Base-by-base conservation (phyloP, 2,329 filamentous ascomycete genomes). In the Cordyceps cicadae region DNA sequence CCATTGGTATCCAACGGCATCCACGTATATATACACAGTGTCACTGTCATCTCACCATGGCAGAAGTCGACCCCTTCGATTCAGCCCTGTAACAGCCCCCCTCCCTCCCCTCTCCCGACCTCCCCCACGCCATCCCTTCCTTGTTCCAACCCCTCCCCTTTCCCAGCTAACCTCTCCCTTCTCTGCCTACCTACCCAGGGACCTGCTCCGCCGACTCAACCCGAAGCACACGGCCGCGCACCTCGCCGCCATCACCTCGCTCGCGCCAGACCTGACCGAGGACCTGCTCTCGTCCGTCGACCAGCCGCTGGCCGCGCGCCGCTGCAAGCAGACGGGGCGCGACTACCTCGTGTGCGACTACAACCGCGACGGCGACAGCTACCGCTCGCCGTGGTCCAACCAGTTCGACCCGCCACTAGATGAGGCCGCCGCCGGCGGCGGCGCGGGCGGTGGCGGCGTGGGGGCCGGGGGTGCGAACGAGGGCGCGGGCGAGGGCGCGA, bases 301-400 rank as follows among this genome's bases (percentile, higher is more conserved):
- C 76, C 93, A 97, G 75, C 94, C 94, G 26, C 87, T 99, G 61
- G 87, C 89, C 62, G 84, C 95, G 64, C 87, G 88, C 68, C 88
- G 90, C 66, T 97, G 94, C 81, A 85, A 86, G 68, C 89, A 92
- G 76, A 89, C 90, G 37, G 91, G 92, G 68, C 89, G 93, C 67
- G 94, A 97, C 77, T 99, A 96, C 79, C 86, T 99, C 56, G 89
- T 97, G 70, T 99, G 94, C 81, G 94, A 99, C 83, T 99, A 99
- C 83, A 99, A 99, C 82, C 92, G 94, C 66, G 94, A 99, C 76
- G 94, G 94, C 64, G 93, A 97, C 78, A 95, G 89, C 77, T 96
- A 96, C 83, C 89, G 94, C 64, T 96, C 90, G 66, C 94, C 94
- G n/a, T 99, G 94, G 94, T 94, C 88, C 77, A 97, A 97, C 77